Evolutionary conservation across 2,329 filamentous ascomycete species (phyloP), one percentile per base, ranked within the genome.

Genomic region (Penicillium expansum): DNA sequence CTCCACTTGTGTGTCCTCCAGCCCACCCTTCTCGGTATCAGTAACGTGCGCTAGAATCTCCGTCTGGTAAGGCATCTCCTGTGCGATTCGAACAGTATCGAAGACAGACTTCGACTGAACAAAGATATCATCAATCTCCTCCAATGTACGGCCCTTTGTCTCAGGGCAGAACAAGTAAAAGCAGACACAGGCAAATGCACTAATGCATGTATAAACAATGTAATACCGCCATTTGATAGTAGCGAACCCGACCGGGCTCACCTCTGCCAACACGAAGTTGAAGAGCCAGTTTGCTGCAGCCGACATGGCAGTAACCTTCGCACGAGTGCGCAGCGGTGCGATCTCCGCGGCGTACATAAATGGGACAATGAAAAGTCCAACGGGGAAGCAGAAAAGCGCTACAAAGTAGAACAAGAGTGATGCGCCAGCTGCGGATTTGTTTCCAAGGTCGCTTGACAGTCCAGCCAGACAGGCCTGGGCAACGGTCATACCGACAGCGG

Each of bases 261-360:
- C 69, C 50, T 72, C 65, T 1, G 71, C 73, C 2, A 75, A 56
- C 2, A 75, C 61, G 55, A 74, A 75, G 43, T 71, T 73, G 61
- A 74, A 75, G 4, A 69, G 62, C 75, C 74, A 76, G 33, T 75
- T 74, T 8, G 68, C 60, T 29, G 67, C 82, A 0, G 82, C 84
- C 0, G 79, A 82, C 49, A 85, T 80, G 20, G 80, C 79, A 1
- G 80, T 79, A 76, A 86, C 84, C 29, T 80, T 77, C 1, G 83
- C 68, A 24, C 68, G 65, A 9, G 67, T 63, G 44, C 66, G 62
- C 22, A 70, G 33, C 0, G 69, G 83, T 1, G 82, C 82, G 9
- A 85, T 75, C 67, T 86, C 83, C 1, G 83, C 80, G 55, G 82
- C 82, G 70, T 86, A 86, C 42, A 85, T 74, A 71, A 84, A 86